Base-by-base conservation (phyloP, 371 early-diverging fungal genomes). In the Syncephalastrum sp. region DNA sequence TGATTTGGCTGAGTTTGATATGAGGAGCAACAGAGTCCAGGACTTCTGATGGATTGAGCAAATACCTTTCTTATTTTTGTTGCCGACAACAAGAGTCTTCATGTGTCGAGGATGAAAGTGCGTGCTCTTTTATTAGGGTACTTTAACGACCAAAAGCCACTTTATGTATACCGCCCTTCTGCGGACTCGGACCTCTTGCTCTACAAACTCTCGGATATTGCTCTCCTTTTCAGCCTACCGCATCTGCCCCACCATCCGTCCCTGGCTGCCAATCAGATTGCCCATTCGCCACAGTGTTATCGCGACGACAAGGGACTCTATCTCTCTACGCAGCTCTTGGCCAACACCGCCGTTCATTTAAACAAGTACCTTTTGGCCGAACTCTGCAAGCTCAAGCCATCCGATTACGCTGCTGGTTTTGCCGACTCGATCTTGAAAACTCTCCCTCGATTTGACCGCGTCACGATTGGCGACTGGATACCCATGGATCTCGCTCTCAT, bases 351-450 rank as follows among this genome's bases (percentile, higher is more conserved):
- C 7, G 60, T 62, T 7, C 59, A 58, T 19, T 54, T 62, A 27
- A 65, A 63, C 51, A 61, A 64, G 47, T 69, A 62, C 21, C 56
- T 61, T 12, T 50, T 76, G 23, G 74, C 72, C 17, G 76, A 75
- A 49, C 62, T 75, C 8, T 75, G 76, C 27, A 75, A 75, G 47
- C 51, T 75, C n/a, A 75, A 72, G 29, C 61, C 62, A 17, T 63
- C 54, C 27, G 77, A 77, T 42, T 69, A 72, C 52, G 56, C 58
- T 43, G 64, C 74, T 21, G 61, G 65, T 12, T 42, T 69, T n/a
- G 77, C 68, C 17, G 66, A 77, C 45, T 64, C 65, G 8, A 66
- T 77, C 8, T 38, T 74, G 15, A 58, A 57, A 17, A 56, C 61
- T 16, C n/a, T 74, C 44, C 55, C 61, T 14, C 56, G 52, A 6